Evolutionary conservation across 306 rosid genomes (phyloP).

Genomic region (Notholithocarpus densiflorus): DNA sequence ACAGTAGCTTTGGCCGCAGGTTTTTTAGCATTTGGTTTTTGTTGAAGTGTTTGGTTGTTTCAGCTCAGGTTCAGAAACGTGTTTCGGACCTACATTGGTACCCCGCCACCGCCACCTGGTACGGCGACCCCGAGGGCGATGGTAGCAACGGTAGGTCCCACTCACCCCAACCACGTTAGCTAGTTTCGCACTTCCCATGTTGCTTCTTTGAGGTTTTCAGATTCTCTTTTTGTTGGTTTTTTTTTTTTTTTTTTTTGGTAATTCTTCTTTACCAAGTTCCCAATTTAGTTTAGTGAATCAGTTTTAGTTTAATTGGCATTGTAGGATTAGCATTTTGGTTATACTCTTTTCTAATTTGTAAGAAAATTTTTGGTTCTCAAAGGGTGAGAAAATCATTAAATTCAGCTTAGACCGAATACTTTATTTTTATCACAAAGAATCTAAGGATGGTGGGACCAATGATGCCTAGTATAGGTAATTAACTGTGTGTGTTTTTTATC

Average conservation of each 20-base stretch:
- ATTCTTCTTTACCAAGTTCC: too few relatives aligned
- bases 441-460: too few relatives aligned
- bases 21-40: slow-evolving; percentile 13
- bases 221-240: not conserved
- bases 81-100: slow-evolving; percentile 55
- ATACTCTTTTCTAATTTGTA: too few relatives aligned
- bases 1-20: slow-evolving; percentile 11
- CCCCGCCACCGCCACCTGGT: slow-evolving; percentile 89
- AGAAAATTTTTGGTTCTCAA: too few relatives aligned
- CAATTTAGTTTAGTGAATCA: too few relatives aligned
- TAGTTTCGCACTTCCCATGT: not conserved
- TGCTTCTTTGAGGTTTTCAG: not conserved
- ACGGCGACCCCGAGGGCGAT: slow-evolving; percentile 92
- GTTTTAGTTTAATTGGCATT: too few relatives aligned
- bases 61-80: slow-evolving; percentile 30
- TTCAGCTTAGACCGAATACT: too few relatives aligned
- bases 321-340: too few relatives aligned
- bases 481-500: too few relatives aligned
- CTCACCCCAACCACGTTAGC: not conserved
- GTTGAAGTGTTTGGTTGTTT: not conserved
- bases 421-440: too few relatives aligned
- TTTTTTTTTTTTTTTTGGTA: not conserved
- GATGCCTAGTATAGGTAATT: too few relatives aligned
- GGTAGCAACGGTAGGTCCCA: slow-evolving; percentile 72
- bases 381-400: too few relatives aligned